Base-by-base conservation (phyloP, 148 eudicot species). In the Rhododendron williamsianum region DNA sequence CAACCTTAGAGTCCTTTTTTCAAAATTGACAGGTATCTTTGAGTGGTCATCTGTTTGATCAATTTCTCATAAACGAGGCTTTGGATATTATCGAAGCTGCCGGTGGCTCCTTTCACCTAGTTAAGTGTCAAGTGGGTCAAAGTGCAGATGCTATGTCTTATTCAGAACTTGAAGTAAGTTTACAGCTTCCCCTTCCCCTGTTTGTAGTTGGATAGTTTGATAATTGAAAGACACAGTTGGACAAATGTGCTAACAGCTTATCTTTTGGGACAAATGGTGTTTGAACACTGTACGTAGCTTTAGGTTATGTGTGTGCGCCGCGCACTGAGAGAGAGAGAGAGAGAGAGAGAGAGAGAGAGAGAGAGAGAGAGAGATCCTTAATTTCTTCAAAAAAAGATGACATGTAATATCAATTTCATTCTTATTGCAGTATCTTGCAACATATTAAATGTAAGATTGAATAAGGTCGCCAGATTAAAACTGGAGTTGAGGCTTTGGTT, bases 71-170 rank as follows among this genome's bases (percentile, higher is more conserved):
- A 87, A 97, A 97, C 69, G 98, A 94, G 88, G 99, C 99, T 38
- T 88, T 97, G 91, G 98, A 97, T 89, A 95, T 91, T 77, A 97
- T 97, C 72, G 99, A 97, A 95, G 96, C 98, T 80, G 98, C 96
- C 35, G 98, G 98, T 63, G 99, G 99, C 74, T 89, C 97, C 87
- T 97, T 97, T 88, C 99, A 86, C 82, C 90, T 94, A 86, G 94
- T 90, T 58, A 97, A 94, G 87, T 97, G 98, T 82, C 95, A 92
- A 85, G 94, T 97, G 63, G 99, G 99, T 87, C 98, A 97, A 94
- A 95, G 90, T 84, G 84, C 95, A 78, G 86, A 90, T 88, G 94
- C 89, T 76, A 90, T 87, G 87, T 97, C 99, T 69, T 97, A 91
- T 87, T 95, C 98, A 54, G 99, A 97, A 88, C 92, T 97, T 85